Base-by-base conservation (phyloP, 768 basidiomycete species). In the Trametes cubensis region DNA sequence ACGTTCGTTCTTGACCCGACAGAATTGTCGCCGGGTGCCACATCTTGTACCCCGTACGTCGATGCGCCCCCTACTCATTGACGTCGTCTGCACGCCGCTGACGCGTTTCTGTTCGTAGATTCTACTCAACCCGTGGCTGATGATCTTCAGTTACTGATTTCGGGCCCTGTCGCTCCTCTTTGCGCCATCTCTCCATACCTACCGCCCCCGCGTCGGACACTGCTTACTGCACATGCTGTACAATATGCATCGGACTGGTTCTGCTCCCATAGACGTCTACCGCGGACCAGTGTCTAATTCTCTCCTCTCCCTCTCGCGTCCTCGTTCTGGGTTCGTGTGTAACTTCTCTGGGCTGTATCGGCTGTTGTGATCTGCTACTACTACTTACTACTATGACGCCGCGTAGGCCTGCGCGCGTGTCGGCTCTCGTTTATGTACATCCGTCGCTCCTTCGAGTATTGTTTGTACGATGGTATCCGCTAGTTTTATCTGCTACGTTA, bases 101-200 rank as follows among this genome's bases (percentile, higher is more conserved):
- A 52, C 59, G 34, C 6, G 25, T 47, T 1, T 20, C 23, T 25
- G 3, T 25, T 5, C 13, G 20, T 47, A 65, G 64, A 62, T 65
- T 23, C 20, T 60, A 20, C 82, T 95, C 44, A 95, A 95, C 67
- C 94, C 92, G 0, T 92, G 89, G 88, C 76, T 94, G 56, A 91
- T 92, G 88, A 89, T 92, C 47, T 94, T 93, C 75, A 87, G 86
- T 0, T 84, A 83, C 61, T 80, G 67, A 72, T 21, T 7, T 23
- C 21, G 3, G 8, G 5, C 7, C 45, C 45, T 46, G 20, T 23
- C 20, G n/a, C 6, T 23, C 25, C 21, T 42, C 41, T 17, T 40
- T 11, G 34, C 38, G 21, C 51, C 8, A 14, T 42, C 53, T 26
- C 21, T 34, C 15, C 20, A 20, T 6, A 44, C 42, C 20, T 11